Base-by-base conservation (phyloP, 2,329 filamentous ascomycete genomes). In the Trichothecium roseum region DNA sequence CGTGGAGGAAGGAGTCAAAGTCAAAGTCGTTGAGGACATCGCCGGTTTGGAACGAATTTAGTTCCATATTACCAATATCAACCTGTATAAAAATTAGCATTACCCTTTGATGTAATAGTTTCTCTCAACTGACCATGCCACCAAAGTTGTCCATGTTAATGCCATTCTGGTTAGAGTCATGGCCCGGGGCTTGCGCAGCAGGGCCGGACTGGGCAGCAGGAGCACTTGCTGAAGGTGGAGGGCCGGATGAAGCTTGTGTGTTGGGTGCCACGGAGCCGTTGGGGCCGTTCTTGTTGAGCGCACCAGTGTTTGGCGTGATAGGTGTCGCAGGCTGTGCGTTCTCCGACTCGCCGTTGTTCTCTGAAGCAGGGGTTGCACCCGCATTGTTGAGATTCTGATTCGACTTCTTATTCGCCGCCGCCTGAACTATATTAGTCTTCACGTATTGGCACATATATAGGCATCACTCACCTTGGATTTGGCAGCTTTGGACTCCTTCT, bases 21-120 rank as follows among this genome's bases (percentile, higher is more conserved):
- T 81, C 77, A 46, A 81, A 81, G 43, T 78, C 76, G 46, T 74
- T 74, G 32, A 81, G 61, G 26, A 80, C 75, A 48, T 80, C 69
- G 36, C 57, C 58, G 5, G 66, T 64, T 40, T 63, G 61, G 18
- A 69, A 52, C 3, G 73, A 69, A 42, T 76, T 72, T 37, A 76
- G 71, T 37, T 71, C 71, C 55, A 79, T 66, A 28, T 45, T 35
- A 30, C 49, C 51, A 37, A 73, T 73, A 38, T 68, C 63, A 51
- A 59, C 60, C 53, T 62, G 38, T 8, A 36, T 12, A 10, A 9
- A 18, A 31, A 40, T 53, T 43, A 49, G 45, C 28, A 29, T 47
- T 35, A 45, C 38, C 18, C n/a, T 17, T 18, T 28, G 22, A 16
- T 4, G n/a, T 16, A 15, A 7, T 9, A 13, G 14, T 22, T 10